phyloP scores from a whole-genome alignment of 192 early-diverging fungal genomes.

The Pilobolus umbonatus region DNA sequence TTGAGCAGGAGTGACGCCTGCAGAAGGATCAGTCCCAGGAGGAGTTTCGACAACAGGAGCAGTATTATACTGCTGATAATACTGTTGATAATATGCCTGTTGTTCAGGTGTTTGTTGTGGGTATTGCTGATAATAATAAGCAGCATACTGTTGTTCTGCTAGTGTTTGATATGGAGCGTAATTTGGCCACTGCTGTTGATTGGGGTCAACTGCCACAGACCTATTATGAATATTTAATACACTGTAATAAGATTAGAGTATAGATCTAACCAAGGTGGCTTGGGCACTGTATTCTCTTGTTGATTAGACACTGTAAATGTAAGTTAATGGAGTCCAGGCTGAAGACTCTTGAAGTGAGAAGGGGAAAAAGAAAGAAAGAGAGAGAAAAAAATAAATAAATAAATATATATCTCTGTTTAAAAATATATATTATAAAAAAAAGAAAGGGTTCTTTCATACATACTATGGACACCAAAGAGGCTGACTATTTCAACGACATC shows the following conservation, averaged over 20 bases:
- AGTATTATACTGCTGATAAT: conserved; percentile 12
- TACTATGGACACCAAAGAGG: background rate
- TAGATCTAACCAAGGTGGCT: conserved; percentile 10
- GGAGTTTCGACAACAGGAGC: conserved; percentile 6
- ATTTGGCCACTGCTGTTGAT: background rate
- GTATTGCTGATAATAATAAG: background rate
- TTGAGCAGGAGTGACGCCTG: conserved; percentile 11
- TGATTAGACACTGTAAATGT: conserved; percentile 8
- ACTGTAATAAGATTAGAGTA: too few relatives aligned
- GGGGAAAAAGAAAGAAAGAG: background rate
- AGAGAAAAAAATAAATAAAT: too few relatives aligned
- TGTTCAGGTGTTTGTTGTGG: conserved; percentile 6
- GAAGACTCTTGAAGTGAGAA: background rate
- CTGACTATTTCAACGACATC: background rate
- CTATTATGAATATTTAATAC: background rate
- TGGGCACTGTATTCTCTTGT: conserved; percentile 2
- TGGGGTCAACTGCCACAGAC: background rate
- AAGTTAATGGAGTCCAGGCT: background rate
- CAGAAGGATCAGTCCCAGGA: conserved; percentile 6
- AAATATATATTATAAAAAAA: conserved; percentile 2
- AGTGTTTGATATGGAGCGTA: background rate
- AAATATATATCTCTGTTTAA: too few relatives aligned
- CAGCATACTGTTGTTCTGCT: conserved; percentile 2
- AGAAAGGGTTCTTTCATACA: background rate
- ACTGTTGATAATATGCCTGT: conserved; percentile 15